Base-by-base conservation (phyloP, 108 stramenopile species). In the Pseudonitzschia pungens region DNA sequence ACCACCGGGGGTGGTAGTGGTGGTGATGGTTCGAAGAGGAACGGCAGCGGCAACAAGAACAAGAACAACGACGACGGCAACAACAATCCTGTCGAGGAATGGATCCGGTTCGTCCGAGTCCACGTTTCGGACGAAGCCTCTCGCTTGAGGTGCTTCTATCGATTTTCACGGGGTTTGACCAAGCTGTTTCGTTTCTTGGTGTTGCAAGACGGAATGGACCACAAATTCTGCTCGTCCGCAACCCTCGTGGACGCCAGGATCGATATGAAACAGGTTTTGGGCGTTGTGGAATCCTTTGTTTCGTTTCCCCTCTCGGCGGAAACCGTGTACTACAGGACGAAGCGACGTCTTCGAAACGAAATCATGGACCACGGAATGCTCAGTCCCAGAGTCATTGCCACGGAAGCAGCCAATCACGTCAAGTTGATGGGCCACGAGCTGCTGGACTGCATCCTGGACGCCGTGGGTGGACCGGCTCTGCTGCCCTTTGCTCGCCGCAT, bases 241-340 rank as follows among this genome's bases (percentile, higher is more conserved):
- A 43, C 57, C 40, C 26, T 75, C 7, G 26, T 71, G 50, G 80
- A 63, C 16, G 67, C 71, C 0, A 16, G 50, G 1, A 20, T 82
- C 41, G 70, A 74, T 41, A 10, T 82, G 24, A 63, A 68, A 50
- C 64, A 16, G 36, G 11, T 82, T 5, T 44, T 86, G 44, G 77
- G 77, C 24, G 26, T 83, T 26, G 68, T 75, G 1, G 85, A 83
- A 48, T 29, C 48, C 0, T 55, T 86, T 31, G 33, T 86, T n/a
- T 71, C 81, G 0, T 86, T 82, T 43, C 82, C 85, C 4, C 53
- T 82, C 28, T 70, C 79, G n/a, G 68, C 85, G 10, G 85, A 86
- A 51, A 70, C 69, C 20, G n/a, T 75, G 5, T 86, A 74, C 52
- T 80, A 62, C 48, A 16, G 65, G 29, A 86, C 85, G n/a, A 82